Conservation (phyloP, 148 eudicot genomes). For the Amaranthus cruentus region DNA sequence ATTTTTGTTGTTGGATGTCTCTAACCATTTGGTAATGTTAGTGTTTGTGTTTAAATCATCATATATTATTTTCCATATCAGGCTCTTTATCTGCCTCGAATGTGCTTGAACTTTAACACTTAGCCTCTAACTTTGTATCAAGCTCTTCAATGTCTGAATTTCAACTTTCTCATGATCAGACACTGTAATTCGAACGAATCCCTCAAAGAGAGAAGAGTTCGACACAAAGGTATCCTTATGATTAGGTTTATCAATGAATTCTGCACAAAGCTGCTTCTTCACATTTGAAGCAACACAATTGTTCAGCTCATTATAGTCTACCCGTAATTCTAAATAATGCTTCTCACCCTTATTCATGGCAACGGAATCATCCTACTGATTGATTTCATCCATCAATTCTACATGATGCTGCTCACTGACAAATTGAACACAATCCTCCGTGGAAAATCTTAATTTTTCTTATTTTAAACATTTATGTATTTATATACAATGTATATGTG, state of each 20-base stretch:
- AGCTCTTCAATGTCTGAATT: constrained; percentile 10
- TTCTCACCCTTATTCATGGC: not conserved
- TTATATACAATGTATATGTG: no score
- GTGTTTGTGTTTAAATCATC: no score
- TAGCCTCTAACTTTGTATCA: constrained; percentile 1
- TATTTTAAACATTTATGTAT: no score
- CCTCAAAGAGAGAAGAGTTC: not conserved
- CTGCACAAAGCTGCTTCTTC: constrained; percentile 5
- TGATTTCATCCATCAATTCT: constrained; percentile 1
- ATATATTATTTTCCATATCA: constrained; percentile 39
- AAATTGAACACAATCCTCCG: not conserved
- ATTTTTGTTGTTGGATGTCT: no score
- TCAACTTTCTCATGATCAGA: not conserved
- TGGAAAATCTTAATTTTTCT: not conserved
- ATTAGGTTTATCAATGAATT: constrained; percentile 1
- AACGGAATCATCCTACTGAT: not conserved
- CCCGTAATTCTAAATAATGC: not conserved
- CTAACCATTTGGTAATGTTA: no score
- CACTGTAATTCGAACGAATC: not conserved
- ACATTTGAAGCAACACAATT: not conserved
- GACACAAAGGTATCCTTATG: not conserved
- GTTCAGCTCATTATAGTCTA: not conserved
- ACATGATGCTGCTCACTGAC: not conserved
- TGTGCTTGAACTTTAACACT: constrained; percentile 5
- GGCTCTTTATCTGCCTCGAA: constrained; percentile 21